Conservation (phyloP, 371 early-diverging fungal species). For the Chytridiales sp. region DNA sequence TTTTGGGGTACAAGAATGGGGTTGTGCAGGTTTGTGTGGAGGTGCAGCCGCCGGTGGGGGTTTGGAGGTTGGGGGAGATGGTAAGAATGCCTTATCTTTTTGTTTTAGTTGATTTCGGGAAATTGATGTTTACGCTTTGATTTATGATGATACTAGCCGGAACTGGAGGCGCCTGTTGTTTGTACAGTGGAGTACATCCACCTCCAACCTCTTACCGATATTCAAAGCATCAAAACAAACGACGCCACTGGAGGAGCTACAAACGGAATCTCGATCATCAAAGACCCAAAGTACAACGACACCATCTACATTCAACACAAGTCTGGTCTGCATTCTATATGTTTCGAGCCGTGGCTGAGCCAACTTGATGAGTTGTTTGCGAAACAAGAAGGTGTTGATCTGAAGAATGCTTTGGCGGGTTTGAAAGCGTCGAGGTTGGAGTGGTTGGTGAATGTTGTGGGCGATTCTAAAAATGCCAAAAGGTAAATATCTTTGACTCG, state of each 20-base stretch:
- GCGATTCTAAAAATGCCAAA: not conserved
- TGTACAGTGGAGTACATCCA: not conserved
- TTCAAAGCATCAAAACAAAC: not conserved
- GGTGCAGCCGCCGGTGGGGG: not conserved
- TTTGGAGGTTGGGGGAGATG: not conserved
- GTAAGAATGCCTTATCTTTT: not conserved
- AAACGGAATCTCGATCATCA: not conserved
- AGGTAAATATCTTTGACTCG: conserved; percentile 6
- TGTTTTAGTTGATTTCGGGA: not conserved
- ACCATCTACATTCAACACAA: conserved; percentile 26
- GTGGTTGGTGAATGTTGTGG: conserved; percentile 12
- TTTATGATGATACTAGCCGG: not conserved
- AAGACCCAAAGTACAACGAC: conserved; percentile 34
- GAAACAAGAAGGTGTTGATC: not conserved
- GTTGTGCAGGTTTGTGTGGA: conserved; percentile 17
- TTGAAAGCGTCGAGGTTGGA: conserved; percentile 21
- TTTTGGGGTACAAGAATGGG: not conserved
- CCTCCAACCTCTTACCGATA: conserved; percentile 1
- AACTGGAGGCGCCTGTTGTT: not conserved
- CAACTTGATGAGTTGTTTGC: conserved; percentile 5
- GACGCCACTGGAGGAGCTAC: not conserved
- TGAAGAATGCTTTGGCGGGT: conserved; percentile 4
- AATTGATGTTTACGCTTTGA: not conserved
- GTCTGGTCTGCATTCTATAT: conserved; percentile 28
- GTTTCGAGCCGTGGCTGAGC: conserved; percentile 19